Evolutionary conservation across 345 rosid genomes (phyloP), one percentile per base, ranked within the genome.

Genomic region (Aquilaria sinensis): DNA sequence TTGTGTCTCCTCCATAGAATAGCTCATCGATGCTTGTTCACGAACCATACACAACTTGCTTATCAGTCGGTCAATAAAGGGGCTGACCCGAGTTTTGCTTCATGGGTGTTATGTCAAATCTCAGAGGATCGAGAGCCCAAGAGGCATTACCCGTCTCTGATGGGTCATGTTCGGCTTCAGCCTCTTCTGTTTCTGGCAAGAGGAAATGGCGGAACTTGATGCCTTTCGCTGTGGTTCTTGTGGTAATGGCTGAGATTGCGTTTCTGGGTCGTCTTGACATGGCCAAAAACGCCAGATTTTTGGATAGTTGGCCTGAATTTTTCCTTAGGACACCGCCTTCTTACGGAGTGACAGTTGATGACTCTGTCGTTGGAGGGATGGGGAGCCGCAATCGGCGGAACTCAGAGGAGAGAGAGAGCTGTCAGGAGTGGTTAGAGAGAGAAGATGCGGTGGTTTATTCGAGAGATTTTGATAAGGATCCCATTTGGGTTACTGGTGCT

Each of bases 251-350:
- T 7, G 97, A 88, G 85, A 81, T 90, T 70, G 79, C 75, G 63
- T 84, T 90, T 62, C 79, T 90, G 79, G 85, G 90, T 78, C 83
- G 86, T 37, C 84, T 90, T 34, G 90, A 87, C 43, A 73, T 83
- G 75, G 77, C 74, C 33, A 81, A 81, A 63, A 81, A 81, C 61
- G 85, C 74, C 13, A 80, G 77, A 66, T 31, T 80, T 47, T 75
- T 85, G 54, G 95, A 90, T 70, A 80, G 86, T 12, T 78, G 81
- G 85, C 80, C 90, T 46, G 90, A 79, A 54, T 72, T 84, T 62
- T 72, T 85, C 68, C 31, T 71, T 13, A 75, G 61, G 48, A 70
- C 81, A 12, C 67, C 67, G 31, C 43, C 66, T 23, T 47, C 70
- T 11, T 12, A 46, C 33, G 9, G 41, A 32, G 67, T 64, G 11